Evolutionary conservation across 805 yeast species (phyloP).

Genomic region (Zygotorulaspora florentina): DNA sequence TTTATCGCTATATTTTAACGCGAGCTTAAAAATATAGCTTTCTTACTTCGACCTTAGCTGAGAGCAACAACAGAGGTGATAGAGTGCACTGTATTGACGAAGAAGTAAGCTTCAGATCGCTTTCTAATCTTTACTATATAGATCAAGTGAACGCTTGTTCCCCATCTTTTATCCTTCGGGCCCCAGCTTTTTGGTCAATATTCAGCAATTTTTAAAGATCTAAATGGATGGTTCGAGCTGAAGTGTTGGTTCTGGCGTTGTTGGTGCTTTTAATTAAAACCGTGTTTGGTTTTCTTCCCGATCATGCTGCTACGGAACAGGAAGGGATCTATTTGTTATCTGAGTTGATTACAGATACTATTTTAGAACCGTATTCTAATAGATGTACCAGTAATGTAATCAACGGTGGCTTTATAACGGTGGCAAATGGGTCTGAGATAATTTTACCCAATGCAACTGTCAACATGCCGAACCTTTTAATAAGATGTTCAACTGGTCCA

Average conservation of each 20-base stretch:
- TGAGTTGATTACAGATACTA: conserved; percentile 5
- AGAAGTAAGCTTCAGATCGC: too few species aligned
- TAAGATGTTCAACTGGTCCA: conserved; percentile 5
- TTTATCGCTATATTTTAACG: too few species aligned
- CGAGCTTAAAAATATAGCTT: too few species aligned
- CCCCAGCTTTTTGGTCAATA: background rate
- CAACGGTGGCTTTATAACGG: conserved; percentile 16
- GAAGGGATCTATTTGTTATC: conserved; percentile 7
- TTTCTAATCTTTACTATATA: too few species aligned
- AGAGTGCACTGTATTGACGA: too few species aligned
- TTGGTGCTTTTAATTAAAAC: background rate
- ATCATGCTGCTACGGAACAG: too few species aligned
- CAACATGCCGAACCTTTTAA: conserved; percentile 20
- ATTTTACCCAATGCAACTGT: conserved; percentile 12
- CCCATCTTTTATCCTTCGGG: background rate
- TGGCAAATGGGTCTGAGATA: conserved; percentile 3
- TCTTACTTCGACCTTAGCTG: too few species aligned
- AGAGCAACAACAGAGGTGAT: too few species aligned
- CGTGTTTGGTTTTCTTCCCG: background rate
- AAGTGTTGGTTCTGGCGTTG: background rate
- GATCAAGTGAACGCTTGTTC: too few species aligned
- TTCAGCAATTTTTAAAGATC: background rate
- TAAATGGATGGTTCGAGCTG: background rate
- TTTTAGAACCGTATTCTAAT: conserved; percentile 12
- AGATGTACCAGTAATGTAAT: conserved; percentile 16